phyloP scores from a whole-genome alignment of 495 filamentous ascomycete genomes.

The Tuber magnatum region DNA sequence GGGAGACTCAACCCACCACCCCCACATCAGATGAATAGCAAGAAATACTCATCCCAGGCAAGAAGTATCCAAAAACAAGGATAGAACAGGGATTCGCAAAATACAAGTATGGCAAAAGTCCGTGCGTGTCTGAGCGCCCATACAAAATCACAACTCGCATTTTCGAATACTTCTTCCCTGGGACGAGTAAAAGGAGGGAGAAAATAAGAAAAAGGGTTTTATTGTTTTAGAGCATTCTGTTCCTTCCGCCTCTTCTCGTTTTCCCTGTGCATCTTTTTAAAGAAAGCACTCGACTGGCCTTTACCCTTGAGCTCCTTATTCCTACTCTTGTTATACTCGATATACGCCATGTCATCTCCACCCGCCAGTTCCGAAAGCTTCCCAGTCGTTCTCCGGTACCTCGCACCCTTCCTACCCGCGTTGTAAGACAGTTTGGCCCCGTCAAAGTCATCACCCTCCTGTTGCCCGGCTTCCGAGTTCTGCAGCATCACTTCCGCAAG shows the following conservation, averaged over 20 bases:
- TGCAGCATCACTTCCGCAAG: slow-evolving; percentile 88
- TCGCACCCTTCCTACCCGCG: slow-evolving; percentile 54
- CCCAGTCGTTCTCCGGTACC: slow-evolving; percentile 61
- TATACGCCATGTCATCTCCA: slow-evolving; percentile 93
- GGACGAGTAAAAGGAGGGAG: neutral
- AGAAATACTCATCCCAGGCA: too few relatives aligned
- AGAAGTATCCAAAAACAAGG: too few relatives aligned
- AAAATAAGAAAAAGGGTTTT: neutral
- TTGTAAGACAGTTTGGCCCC: slow-evolving; percentile 28
- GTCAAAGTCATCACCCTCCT: slow-evolving; percentile 78
- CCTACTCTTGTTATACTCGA: slow-evolving; percentile 69
- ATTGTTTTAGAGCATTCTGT: slow-evolving; percentile 19
- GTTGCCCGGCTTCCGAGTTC: slow-evolving; percentile 69
- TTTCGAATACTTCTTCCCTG: too few relatives aligned
- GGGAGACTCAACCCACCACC: neutral
- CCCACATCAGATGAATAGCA: neutral
- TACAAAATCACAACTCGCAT: too few relatives aligned
- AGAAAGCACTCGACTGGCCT: slow-evolving; percentile 53
- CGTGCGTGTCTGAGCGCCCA: too few relatives aligned
- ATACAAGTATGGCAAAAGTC: too few relatives aligned
- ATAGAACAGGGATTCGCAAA: too few relatives aligned
- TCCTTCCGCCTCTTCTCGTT: slow-evolving; percentile 57
- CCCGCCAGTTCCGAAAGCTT: slow-evolving; percentile 77
- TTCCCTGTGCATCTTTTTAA: slow-evolving; percentile 76
- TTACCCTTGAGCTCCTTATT: slow-evolving; percentile 76